phyloP scores from a whole-genome alignment of 208 protist species.

The Acanthamoeba lenticulata region DNA sequence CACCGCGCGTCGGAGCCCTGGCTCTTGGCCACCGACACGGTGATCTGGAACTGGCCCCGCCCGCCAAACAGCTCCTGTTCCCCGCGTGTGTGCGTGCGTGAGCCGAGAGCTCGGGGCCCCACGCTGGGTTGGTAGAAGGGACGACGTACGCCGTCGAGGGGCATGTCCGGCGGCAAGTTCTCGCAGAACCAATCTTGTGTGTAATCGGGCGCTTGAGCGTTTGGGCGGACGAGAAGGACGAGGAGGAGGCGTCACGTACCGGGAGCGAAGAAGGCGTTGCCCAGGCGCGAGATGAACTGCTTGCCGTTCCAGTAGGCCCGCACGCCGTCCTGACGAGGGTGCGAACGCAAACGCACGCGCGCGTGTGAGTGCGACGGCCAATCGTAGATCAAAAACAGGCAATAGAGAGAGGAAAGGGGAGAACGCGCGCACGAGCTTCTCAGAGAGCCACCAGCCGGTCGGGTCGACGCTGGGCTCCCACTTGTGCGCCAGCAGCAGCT shows the following conservation, averaged over 20 bases:
- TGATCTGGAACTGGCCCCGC: conserved; percentile 76
- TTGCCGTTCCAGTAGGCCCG: conserved; percentile 84
- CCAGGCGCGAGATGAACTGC: conserved; percentile 80
- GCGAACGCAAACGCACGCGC: not conserved
- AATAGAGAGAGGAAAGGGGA: not conserved
- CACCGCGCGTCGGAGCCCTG: conserved; percentile 66
- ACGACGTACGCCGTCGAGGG: conserved; percentile 79
- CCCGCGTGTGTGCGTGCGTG: too few relatives aligned
- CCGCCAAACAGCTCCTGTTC: conserved; percentile 67
- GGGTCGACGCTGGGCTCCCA: conserved; percentile 57
- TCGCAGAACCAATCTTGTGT: conserved; percentile 76
- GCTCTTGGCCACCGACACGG: conserved; percentile 76
- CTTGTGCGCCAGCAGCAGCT: conserved; percentile 72
- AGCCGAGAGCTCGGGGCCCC: too few relatives aligned
- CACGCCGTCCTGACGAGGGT: conserved; percentile 71
- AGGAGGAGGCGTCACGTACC: not conserved
- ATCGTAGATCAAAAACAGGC: not conserved
- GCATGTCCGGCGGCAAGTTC: conserved; percentile 70
- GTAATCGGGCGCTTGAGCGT: not conserved
- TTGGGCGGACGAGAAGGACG: not conserved
- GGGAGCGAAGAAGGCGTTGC: conserved; percentile 83
- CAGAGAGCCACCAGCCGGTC: conserved; percentile 80
- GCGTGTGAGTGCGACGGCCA: not conserved
- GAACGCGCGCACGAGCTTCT: conserved; percentile 73
- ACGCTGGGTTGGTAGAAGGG: not conserved